These are phyloP conservation scores for Curvularia eragrostidis DNA, from an alignment of 2,329 filamentous ascomycete species.

Conservation along the genomic window DNA sequence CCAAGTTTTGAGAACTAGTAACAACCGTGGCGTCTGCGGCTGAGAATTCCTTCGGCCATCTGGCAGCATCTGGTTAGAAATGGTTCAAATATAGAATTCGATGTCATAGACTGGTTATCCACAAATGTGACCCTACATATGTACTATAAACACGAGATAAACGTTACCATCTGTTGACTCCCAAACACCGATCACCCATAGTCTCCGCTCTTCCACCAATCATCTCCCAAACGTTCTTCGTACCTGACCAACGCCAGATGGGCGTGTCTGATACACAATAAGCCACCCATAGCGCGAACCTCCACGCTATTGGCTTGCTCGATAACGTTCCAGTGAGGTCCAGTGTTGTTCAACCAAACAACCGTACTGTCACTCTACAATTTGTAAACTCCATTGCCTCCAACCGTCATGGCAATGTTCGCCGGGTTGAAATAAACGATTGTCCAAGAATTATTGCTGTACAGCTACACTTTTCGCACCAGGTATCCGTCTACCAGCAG, in stretches of 20 bases:
- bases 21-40: too few relatives aligned
- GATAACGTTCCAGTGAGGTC: constrained; percentile 33
- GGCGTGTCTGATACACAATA: constrained; percentile 32
- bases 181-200: constrained; percentile 34
- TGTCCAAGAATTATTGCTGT: constrained; percentile 28
- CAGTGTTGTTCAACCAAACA: constrained; percentile 35
- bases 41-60: too few relatives aligned
- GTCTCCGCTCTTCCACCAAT: constrained; percentile 26
- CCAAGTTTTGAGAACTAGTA: too few relatives aligned
- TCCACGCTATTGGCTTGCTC: constrained; percentile 23
- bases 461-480: constrained; percentile 35
- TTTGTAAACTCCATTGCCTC: constrained; percentile 41
- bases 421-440: constrained; percentile 33
- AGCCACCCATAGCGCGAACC: constrained; percentile 28
- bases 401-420: constrained; percentile 34
- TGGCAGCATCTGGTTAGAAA: too few relatives aligned
- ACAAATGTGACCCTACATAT: too few relatives aligned
- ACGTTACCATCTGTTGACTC: too few relatives aligned
- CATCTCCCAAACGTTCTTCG: constrained; percentile 35
- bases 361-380: constrained; percentile 32
- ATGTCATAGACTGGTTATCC: too few relatives aligned
- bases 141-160: too few relatives aligned
- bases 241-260: constrained; percentile 40
- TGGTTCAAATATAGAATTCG: too few relatives aligned
- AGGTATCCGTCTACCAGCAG: constrained; percentile 34